phyloP scores from a whole-genome alignment of 768 basidiomycete species.

The Brasilioporus rufonigricans region DNA sequence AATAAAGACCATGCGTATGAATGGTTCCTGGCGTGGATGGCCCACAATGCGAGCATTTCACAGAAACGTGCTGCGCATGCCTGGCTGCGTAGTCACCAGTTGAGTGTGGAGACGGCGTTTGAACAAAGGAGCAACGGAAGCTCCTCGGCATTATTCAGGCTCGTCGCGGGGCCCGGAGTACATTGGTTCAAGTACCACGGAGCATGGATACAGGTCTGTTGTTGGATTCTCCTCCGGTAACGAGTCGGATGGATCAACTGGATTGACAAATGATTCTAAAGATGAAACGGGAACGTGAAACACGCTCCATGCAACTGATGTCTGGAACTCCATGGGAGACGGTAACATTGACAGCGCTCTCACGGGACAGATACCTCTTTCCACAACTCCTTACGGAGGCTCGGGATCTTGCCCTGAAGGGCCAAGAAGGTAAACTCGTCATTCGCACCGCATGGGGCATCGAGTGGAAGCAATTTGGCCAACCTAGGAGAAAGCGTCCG shows the following conservation, averaged over 20 bases:
- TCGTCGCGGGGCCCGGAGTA: constrained; percentile 94
- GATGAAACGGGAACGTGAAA: constrained; percentile 95
- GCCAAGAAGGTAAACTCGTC: constrained; percentile 91
- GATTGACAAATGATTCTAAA: constrained; percentile 31
- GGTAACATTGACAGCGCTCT: constrained; percentile 89
- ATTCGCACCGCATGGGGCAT: constrained; percentile 96
- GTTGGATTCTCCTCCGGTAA: background rate
- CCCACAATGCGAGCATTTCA: constrained; percentile 52
- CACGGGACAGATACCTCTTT: constrained; percentile 80
- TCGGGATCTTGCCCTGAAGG: constrained; percentile 79
- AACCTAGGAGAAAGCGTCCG: constrained; percentile 83
- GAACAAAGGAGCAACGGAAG: constrained; percentile 91
- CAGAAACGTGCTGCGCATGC: constrained; percentile 22
- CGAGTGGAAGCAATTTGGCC: constrained; percentile 95
- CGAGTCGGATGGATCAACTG: background rate
- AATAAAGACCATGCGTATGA: constrained; percentile 94
- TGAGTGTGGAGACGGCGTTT: constrained; percentile 91
- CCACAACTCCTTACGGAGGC: constrained; percentile 81
- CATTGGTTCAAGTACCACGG: constrained; percentile 90
- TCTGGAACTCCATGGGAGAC: constrained; percentile 98
- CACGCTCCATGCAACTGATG: constrained; percentile 86
- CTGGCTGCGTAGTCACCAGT: constrained; percentile 81
- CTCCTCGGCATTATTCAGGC: constrained; percentile 81
- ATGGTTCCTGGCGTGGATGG: constrained; percentile 98
- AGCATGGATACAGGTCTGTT: constrained; percentile 91